phyloP scores from a whole-genome alignment of 768 basidiomycete genomes.

The Amanita pallidorosea region DNA sequence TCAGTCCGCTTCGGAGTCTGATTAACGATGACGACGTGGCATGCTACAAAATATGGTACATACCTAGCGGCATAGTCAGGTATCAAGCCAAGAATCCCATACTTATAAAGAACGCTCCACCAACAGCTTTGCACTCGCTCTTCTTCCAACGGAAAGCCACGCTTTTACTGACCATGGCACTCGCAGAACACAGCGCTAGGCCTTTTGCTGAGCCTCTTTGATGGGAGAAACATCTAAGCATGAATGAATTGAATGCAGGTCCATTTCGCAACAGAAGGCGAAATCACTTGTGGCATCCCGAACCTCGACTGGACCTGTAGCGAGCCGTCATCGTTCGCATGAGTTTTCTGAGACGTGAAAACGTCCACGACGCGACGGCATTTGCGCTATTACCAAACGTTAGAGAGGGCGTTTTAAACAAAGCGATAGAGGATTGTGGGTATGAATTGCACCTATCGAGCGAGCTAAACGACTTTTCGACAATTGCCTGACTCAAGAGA shows the following conservation, averaged over 20 bases:
- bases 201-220: conserved; percentile 11
- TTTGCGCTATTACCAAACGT: conserved; percentile 31
- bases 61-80: too few relatives aligned
- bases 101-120: background rate
- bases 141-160: background rate
- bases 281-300: conserved; percentile 33
- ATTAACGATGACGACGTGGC: too few relatives aligned
- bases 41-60: too few relatives aligned
- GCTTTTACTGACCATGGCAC: background rate
- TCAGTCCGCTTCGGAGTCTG: too few relatives aligned
- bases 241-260: too few relatives aligned
- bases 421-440: conserved; percentile 28
- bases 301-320: conserved; percentile 24
- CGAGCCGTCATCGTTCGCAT: conserved; percentile 28
- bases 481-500: background rate
- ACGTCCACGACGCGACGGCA: conserved; percentile 29
- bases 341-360: conserved; percentile 32
- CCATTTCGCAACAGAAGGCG: background rate
- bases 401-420: conserved; percentile 50
- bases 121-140: background rate
- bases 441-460: conserved; percentile 33
- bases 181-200: conserved; percentile 7
- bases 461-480: background rate
- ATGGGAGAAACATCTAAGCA: conserved; percentile 16
- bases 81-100: too few relatives aligned